Percentiles rank a stretch among this genome's conserved stretches.
Conservation (phyloP, 768 basidiomycete species). For the Agaricus bisporus region DNA sequence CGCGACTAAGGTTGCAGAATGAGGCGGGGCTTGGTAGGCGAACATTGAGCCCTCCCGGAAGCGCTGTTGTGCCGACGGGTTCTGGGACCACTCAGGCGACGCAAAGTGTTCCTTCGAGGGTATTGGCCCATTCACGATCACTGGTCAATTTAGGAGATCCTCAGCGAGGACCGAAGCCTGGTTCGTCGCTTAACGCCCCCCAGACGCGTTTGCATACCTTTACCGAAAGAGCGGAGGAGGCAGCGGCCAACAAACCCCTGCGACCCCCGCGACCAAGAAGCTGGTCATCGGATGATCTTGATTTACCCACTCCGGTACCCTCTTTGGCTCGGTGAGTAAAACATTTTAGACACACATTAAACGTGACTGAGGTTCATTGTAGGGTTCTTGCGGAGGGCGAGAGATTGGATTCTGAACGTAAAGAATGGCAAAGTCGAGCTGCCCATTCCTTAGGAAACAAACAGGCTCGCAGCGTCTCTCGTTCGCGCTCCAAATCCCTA, state of each 20-base stretch:
- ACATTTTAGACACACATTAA: constrained; percentile 3
- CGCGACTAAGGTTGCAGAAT: constrained; percentile 54
- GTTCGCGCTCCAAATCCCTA: constrained; percentile 56
- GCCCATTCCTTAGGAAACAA: constrained; percentile 59
- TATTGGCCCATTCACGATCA: constrained; percentile 43
- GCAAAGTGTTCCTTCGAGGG: constrained; percentile 35
- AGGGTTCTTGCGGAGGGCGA: constrained; percentile 68
- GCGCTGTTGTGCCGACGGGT: constrained; percentile 27
- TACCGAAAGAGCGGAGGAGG: constrained; percentile 4
- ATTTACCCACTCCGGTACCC: constrained; percentile 50
- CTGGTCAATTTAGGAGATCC: constrained; percentile 27
- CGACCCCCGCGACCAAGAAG: constrained; percentile 44
- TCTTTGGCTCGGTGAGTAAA: constrained; percentile 45
- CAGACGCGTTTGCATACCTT: not conserved
- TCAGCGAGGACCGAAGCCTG: constrained; percentile 3
- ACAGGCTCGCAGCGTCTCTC: constrained; percentile 54
- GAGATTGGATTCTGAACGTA: constrained; percentile 55
- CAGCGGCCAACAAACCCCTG: not conserved
- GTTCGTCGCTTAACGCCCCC: not conserved
- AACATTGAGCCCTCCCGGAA: constrained; percentile 45
- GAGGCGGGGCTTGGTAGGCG: constrained; percentile 22
- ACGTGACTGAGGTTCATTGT: constrained; percentile 4
- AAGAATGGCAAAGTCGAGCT: constrained; percentile 62
- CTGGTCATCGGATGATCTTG: constrained; percentile 55
- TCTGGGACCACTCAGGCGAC: constrained; percentile 5